Conservation (phyloP, 1,139 yeast genomes). For the Spencermartinsiella ligniputridi region DNA sequence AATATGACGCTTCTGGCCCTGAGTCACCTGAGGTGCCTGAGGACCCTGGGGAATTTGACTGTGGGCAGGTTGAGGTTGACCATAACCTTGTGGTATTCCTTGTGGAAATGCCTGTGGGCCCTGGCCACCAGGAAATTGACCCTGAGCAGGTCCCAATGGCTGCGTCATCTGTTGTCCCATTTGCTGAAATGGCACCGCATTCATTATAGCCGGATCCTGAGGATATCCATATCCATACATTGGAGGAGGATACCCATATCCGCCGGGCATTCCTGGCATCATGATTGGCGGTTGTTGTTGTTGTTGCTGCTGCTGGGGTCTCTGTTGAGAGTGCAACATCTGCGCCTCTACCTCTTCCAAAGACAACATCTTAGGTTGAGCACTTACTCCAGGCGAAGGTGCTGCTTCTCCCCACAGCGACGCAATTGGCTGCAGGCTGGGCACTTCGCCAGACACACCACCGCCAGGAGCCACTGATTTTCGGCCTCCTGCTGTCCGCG, state of each 20-base stretch:
- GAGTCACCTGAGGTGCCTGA: too few species aligned
- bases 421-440: slow-evolving; percentile 57
- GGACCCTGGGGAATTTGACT: slow-evolving; percentile 25
- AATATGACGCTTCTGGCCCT: too few species aligned
- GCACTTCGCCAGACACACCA: slow-evolving; percentile 31
- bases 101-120: slow-evolving; percentile 19
- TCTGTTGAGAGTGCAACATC: slow-evolving; percentile 39
- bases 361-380: slow-evolving; percentile 44
- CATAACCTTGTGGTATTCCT: too few species aligned
- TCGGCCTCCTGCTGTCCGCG: slow-evolving; percentile 16
- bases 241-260: slow-evolving; percentile 11
- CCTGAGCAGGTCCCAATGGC: too few species aligned
- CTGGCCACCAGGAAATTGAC: slow-evolving; percentile 6
- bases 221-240: slow-evolving; percentile 12
- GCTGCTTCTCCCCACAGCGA: slow-evolving; percentile 51
- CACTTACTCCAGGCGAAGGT: slow-evolving; percentile 18
- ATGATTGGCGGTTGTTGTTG: slow-evolving; percentile 9
- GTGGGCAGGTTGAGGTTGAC: slow-evolving; percentile 14
- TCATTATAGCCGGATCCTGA: slow-evolving; percentile 23
- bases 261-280: slow-evolving; percentile 7
- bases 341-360: slow-evolving; percentile 77
- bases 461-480: slow-evolving; percentile 18
- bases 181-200: slow-evolving; percentile 11
- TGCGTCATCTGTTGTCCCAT: too few species aligned
- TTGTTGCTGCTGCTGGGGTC: slow-evolving; percentile 8